phyloP scores from a whole-genome alignment of 352 stramenopile genomes.

The Elongisporangium prolatum region DNA sequence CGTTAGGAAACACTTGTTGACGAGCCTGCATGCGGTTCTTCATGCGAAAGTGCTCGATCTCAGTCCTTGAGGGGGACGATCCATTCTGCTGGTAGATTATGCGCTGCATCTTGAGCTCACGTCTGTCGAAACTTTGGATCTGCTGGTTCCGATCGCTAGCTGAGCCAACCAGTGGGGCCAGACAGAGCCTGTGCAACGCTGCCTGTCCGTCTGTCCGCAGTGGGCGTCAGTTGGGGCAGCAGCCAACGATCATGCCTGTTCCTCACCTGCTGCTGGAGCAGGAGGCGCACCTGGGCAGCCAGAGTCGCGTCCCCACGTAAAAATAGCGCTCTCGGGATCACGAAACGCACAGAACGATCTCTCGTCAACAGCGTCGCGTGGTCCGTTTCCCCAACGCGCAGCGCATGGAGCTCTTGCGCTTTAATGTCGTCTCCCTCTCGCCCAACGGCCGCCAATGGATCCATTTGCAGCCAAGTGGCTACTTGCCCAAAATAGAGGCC shows the following conservation, averaged over 20 bases:
- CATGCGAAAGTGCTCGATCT: constrained; percentile 40
- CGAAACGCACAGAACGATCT: not conserved
- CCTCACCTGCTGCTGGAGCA: not conserved
- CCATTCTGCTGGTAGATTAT: not conserved
- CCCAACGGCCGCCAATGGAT: not conserved
- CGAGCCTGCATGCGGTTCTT: constrained; percentile 30
- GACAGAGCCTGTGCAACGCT: not conserved
- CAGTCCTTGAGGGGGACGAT: not conserved
- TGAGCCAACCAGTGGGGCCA: not conserved
- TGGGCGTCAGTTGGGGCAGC: not conserved
- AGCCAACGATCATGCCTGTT: not conserved
- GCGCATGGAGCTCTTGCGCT: not conserved
- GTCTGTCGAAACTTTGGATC: not conserved
- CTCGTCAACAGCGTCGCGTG: not conserved
- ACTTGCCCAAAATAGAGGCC: not conserved
- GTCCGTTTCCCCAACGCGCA: not conserved
- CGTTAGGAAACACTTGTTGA: constrained; percentile 3
- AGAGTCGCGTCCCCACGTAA: not conserved
- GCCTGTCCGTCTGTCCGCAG: not conserved
- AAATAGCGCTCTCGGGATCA: not conserved
- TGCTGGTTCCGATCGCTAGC: not conserved
- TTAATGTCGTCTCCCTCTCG: not conserved
- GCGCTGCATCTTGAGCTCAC: not conserved
- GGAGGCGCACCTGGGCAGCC: not conserved
- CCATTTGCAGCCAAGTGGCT: not conserved